Evolutionary conservation across 768 basidiomycete genomes (phyloP), one percentile per base, ranked within the genome.

Genomic region (Serendipita sp.): DNA sequence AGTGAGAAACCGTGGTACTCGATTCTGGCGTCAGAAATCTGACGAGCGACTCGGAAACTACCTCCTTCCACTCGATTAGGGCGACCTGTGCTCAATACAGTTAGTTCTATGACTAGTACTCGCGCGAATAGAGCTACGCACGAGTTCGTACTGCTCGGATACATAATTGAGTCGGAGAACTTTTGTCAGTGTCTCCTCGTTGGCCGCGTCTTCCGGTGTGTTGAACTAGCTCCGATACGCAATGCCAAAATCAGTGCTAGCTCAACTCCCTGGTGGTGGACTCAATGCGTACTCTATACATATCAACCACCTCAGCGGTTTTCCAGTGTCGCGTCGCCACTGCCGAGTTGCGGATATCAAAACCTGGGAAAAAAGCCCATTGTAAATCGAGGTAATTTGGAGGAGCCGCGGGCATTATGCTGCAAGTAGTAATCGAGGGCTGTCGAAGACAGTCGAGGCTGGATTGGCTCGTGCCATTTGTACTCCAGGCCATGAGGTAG

Each of bases 161-260:
- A 60, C 55, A 60, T 60, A 60, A 36, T 60, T 60, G 55, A 60
- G 55, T 60, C 55, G 55, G 10, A 60, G 55, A 60, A 60, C 55
- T 34, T 36, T 60, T 4, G 55, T 60, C 36, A 60, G 36, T 11
- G 55, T 23, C 27, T 11, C 31, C 55, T 60, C 55, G 55, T 60
- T 31, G 27, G 55, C 55, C 55, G 55, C 55, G 55, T 33, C 55
- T 27, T 60, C 55, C 55, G 55, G 55, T 60, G 55, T 27, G 34
- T 33, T 34, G 55, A 60, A 60, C 55, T 60, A 60, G 29, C 40
- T 33, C 55, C 55, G 55, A 60, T 37, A 8, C n/a, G 48, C 8
- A 18, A 37, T 60, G 27, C 27, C 13, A 31, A n/a, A n/a, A 60
- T 60, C 55, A 60, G 55, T 60, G 55, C 23, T n/a, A 18, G n/a